phyloP scores from a whole-genome alignment of 352 stramenopile species.

The Pythium guiyangense region DNA sequence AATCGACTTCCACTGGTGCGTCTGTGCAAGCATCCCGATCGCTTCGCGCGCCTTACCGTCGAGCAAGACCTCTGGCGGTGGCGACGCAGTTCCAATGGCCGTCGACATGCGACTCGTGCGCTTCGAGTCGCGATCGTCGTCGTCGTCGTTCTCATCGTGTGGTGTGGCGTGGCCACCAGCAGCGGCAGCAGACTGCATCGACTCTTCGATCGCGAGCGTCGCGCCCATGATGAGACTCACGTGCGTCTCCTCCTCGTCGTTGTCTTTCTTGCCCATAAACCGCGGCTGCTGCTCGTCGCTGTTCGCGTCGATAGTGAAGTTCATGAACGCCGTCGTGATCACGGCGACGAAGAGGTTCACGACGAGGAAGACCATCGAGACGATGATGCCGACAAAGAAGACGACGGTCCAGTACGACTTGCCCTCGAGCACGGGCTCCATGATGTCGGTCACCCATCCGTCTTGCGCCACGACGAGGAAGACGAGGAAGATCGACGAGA shows the following conservation, averaged over 20 bases:
- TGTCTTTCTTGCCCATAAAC: conserved; percentile 56
- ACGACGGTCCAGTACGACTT: conserved; percentile 46
- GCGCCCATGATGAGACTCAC: conserved; percentile 81
- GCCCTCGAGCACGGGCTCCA: conserved; percentile 65
- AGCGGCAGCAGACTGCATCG: conserved; percentile 13
- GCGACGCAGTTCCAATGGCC: not conserved
- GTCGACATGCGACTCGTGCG: conserved; percentile 6
- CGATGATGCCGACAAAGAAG: conserved; percentile 73
- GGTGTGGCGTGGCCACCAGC: not conserved
- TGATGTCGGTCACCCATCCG: conserved; percentile 74
- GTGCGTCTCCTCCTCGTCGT: conserved; percentile 57
- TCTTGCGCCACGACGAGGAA: conserved; percentile 79
- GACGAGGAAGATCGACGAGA: conserved; percentile 68
- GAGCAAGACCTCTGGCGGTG: conserved; percentile 12
- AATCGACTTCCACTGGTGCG: conserved; percentile 46
- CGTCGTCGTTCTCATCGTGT: not conserved
- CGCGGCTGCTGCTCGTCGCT: conserved; percentile 27
- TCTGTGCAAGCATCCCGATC: conserved; percentile 24
- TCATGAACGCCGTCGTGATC: conserved; percentile 85
- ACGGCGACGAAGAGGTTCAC: conserved; percentile 82
- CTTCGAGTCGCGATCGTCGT: not conserved
- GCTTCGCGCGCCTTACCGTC: conserved; percentile 13
- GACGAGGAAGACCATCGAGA: conserved; percentile 76
- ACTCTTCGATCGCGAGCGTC: conserved; percentile 68
- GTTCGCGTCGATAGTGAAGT: conserved; percentile 55